Evolutionary conservation across 2,329 filamentous ascomycete genomes (phyloP).

Genomic region (Diaporthe citrichinensis): DNA sequence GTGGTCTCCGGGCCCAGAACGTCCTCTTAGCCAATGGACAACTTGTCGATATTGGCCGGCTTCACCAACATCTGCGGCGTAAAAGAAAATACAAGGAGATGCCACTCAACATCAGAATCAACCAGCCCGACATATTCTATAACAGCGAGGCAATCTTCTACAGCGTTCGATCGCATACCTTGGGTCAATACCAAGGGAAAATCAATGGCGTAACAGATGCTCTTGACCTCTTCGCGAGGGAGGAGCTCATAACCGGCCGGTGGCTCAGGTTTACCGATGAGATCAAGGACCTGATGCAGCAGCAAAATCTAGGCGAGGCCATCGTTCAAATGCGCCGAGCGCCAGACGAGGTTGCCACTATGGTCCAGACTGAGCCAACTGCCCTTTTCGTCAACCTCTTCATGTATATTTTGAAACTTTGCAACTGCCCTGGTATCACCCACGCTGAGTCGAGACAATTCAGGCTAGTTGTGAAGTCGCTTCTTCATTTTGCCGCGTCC

Average conservation of each 20-base stretch:
- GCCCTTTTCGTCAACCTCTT: slow-evolving; percentile 1
- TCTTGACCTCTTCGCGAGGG: slow-evolving; percentile 4
- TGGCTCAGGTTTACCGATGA: slow-evolving; percentile 9
- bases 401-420: background rate
- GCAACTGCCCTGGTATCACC: background rate
- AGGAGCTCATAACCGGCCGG: slow-evolving; percentile 8
- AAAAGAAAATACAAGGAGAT: background rate
- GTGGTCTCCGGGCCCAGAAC: background rate
- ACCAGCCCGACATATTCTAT: slow-evolving; percentile 17
- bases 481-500: background rate
- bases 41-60: slow-evolving; percentile 7
- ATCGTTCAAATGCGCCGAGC: slow-evolving; percentile 13
- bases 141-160: slow-evolving; percentile 4
- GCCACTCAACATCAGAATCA: background rate
- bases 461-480: slow-evolving; percentile 4
- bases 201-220: background rate
- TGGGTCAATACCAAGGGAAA: background rate
- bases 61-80: background rate
- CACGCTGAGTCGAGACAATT: background rate
- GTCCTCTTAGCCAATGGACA: slow-evolving; percentile 10
- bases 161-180: background rate
- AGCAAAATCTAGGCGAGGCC: slow-evolving; percentile 1
- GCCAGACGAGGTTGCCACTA: slow-evolving; percentile 16
- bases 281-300: slow-evolving; percentile 8
- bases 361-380: slow-evolving; percentile 7